Base-by-base conservation (phyloP, 2,329 filamentous ascomycete genomes). In the Hymenoscyphus infarciens region DNA sequence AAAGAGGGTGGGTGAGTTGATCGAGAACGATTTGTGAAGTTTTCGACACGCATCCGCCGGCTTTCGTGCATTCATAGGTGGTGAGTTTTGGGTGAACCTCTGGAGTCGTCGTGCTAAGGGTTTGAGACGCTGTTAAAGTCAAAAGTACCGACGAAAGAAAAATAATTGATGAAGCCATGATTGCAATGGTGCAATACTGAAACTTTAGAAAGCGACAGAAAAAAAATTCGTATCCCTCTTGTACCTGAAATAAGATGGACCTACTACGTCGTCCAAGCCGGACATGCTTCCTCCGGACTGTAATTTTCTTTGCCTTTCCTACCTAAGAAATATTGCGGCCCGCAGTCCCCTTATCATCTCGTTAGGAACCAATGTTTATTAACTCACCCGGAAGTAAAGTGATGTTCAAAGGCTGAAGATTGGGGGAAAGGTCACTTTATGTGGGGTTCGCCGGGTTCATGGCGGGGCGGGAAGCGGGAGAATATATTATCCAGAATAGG, bases 31-130 rank as follows among this genome's bases (percentile, higher is more conserved):
- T 67, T 27, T 78, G 79, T 52, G 78, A 82, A 53, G 77, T 75
- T 31, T 79, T 76, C 56, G 76, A 67, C 59, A 75, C 77, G 72
- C 82, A 85, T 58, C 83, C 82, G 7, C 74, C 74, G 3, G 71
- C 73, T 35, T 77, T 79, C 25, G 82, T 83, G 74, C 82, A 85
- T 64, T 80, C 77, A 71, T 76, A 83, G 2, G 82, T 84, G 3
- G 75, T 77, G 59, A 85, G 71, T 67, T 77, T 77, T 35, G 82
- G 82, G 60, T 84, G 82, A 27, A 77, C 75, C 68, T 84, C 81
- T 5, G 76, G 73, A 10, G 69, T 72, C 25, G 71, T 72, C 27
- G 72, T 72, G 31, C 45, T 49, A 10, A 33, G 42, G 5, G 60
- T 54, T 25, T 62, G 60, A 29, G 56, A 45, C 2, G 38, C 22